Evolutionary conservation across 2,329 filamentous ascomycete species (phyloP).

Genomic region (Aspergillus udagawae): DNA sequence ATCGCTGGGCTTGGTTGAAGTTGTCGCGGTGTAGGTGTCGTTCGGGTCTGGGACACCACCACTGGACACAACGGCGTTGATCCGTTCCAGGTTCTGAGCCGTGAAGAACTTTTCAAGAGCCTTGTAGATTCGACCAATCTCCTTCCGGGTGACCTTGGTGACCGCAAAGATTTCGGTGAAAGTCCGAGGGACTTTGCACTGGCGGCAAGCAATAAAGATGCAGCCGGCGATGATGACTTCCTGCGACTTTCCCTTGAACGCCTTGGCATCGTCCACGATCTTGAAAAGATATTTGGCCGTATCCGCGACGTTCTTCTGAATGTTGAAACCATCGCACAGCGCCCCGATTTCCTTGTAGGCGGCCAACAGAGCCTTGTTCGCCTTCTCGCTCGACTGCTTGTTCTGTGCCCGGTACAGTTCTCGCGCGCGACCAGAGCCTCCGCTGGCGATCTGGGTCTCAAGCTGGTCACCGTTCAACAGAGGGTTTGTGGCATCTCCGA

Average conservation of each 20-base stretch:
- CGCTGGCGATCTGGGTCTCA: constrained; percentile 81
- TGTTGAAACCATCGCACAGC: constrained; percentile 79
- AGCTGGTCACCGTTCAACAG: constrained; percentile 87
- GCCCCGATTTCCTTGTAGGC: constrained; percentile 86
- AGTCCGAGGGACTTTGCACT: constrained; percentile 79
- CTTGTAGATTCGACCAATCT: constrained; percentile 96
- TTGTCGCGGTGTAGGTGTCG: constrained; percentile 65
- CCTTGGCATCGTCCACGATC: constrained; percentile 83
- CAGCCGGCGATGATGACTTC: constrained; percentile 93
- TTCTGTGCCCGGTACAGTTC: constrained; percentile 82
- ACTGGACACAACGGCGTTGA: constrained; percentile 46
- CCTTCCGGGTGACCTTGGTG: constrained; percentile 93
- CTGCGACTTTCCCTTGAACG: constrained; percentile 92
- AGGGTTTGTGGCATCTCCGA: constrained; percentile 87
- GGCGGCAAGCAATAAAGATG: constrained; percentile 95
- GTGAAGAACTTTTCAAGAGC: constrained; percentile 82
- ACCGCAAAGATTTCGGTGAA: constrained; percentile 93
- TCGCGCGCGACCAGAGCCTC: constrained; percentile 65
- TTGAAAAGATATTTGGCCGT: constrained; percentile 95
- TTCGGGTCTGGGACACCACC: constrained; percentile 49
- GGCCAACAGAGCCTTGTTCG: constrained; percentile 72
- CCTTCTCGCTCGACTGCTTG: constrained; percentile 75
- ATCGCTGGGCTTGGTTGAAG: constrained; percentile 74
- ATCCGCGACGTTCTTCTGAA: constrained; percentile 76
- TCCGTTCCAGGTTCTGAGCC: constrained; percentile 62